Conservation (phyloP, 1,284 basidiomycete genomes). For the Pulveroboletus sp. region DNA sequence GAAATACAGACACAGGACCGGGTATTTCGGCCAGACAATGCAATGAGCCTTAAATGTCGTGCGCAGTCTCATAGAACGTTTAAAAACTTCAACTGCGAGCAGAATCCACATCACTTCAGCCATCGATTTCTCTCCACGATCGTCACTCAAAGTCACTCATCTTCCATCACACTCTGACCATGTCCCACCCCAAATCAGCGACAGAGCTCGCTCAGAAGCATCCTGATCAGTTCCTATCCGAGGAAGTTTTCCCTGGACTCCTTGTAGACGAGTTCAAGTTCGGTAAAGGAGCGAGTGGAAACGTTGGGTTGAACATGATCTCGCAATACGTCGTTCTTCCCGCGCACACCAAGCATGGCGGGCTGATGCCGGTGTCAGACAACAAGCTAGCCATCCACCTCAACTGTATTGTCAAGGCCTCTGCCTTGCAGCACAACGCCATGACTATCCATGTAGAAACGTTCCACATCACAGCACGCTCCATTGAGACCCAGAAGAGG, state of each 20-base stretch:
- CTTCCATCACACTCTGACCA: background rate
- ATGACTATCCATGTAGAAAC: background rate
- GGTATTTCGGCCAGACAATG: no score
- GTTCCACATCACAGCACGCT: conserved; percentile 16
- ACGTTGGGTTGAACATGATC: conserved; percentile 13
- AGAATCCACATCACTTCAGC: background rate
- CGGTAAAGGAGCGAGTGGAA: background rate
- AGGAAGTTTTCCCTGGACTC: conserved; percentile 1
- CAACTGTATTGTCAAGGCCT: conserved; percentile 4
- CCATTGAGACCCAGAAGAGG: conserved; percentile 3
- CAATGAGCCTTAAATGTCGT: no score
- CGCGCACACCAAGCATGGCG: background rate
- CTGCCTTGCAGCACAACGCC: conserved; percentile 1
- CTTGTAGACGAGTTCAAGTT: conserved; percentile 17
- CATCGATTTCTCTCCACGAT: background rate
- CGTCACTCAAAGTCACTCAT: background rate
- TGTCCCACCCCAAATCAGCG: background rate
- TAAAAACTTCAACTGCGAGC: background rate
- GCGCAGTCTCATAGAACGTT: no score
- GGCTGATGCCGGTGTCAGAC: background rate
- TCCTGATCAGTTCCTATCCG: conserved; percentile 1
- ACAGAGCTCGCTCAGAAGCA: background rate
- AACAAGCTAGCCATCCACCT: conserved; percentile 13
- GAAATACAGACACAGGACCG: background rate
- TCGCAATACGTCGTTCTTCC: background rate